Conservation (phyloP, 2,329 filamentous ascomycete genomes). For the Fusarium keratoplasticum region DNA sequence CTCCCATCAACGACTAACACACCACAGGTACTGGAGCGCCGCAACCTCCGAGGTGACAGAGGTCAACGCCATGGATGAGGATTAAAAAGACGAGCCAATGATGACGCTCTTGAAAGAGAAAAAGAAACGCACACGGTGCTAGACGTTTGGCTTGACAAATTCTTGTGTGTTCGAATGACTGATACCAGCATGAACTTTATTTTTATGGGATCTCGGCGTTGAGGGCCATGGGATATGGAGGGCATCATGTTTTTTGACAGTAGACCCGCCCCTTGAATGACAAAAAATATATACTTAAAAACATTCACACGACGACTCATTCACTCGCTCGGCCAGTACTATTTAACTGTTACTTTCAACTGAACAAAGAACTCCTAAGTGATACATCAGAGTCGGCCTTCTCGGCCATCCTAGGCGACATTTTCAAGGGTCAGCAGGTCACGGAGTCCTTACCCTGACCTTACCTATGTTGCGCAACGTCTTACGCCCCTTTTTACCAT, state of each 20-base stretch:
- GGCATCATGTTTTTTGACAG: conserved; percentile 46
- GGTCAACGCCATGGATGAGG: conserved; percentile 56
- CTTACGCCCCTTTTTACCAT: conserved; percentile 30
- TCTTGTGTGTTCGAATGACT: conserved; percentile 47
- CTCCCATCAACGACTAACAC: conserved; percentile 29
- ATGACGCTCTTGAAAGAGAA: conserved; percentile 4
- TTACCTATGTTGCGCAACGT: conserved; percentile 55
- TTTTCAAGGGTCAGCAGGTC: conserved; percentile 49
- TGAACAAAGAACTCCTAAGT: conserved; percentile 39
- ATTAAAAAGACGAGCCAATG: conserved; percentile 22
- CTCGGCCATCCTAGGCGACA: conserved; percentile 31
- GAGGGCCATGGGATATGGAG: conserved; percentile 47
- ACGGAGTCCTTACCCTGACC: conserved; percentile 65
- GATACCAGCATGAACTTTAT: conserved; percentile 50
- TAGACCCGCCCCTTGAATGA: conserved; percentile 42
- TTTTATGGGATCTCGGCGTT: conserved; percentile 51
- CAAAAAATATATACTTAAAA: conserved; percentile 26
- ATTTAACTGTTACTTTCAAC: conserved; percentile 21
- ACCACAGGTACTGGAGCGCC: conserved; percentile 69
- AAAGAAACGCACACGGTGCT: conserved; percentile 35
- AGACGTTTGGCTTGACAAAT: conserved; percentile 42
- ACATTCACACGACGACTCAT: conserved; percentile 17
- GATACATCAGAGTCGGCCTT: conserved; percentile 39
- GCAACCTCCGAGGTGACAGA: conserved; percentile 70
- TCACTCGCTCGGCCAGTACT: background rate